Evolutionary conservation across 179 eudicot genomes (phyloP).

Genomic region (Vitellaria paradoxa): DNA sequence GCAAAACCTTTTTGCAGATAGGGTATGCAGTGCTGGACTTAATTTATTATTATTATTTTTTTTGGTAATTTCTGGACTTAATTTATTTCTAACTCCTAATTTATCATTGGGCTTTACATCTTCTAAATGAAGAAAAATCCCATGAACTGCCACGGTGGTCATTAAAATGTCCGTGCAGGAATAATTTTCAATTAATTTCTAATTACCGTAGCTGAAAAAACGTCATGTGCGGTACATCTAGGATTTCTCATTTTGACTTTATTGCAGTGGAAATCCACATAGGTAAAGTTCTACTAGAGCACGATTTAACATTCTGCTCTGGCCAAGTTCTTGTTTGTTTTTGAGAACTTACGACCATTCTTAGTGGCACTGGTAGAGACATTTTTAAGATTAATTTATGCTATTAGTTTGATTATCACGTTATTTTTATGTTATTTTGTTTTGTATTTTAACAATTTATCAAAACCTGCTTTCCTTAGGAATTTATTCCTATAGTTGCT

Average conservation of each 20-base stretch:
- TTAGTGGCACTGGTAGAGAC: neutral
- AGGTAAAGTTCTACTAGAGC: neutral
- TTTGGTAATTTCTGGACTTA: too few species aligned
- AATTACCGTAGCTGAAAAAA: neutral
- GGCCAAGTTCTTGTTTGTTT: neutral
- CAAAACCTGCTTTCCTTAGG: neutral
- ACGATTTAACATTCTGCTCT: neutral
- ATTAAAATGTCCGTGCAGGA: neutral
- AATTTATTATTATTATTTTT: too few species aligned
- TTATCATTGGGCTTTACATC: neutral
- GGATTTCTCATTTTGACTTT: neutral
- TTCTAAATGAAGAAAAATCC: neutral
- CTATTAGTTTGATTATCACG: neutral
- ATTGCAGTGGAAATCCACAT: neutral
- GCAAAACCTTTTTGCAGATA: slow-evolving; percentile 63
- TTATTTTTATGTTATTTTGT: neutral
- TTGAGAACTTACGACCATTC: neutral
- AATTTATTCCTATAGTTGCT: neutral
- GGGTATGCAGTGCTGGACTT: slow-evolving; percentile 37
- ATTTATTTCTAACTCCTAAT: neutral
- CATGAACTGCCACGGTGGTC: neutral
- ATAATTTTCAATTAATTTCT: neutral
- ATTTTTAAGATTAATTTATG: neutral
- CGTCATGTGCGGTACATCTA: neutral
- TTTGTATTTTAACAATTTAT: neutral